phyloP scores from a whole-genome alignment of 2,329 filamentous ascomycete genomes.

The Cercospora brassicicola region DNA sequence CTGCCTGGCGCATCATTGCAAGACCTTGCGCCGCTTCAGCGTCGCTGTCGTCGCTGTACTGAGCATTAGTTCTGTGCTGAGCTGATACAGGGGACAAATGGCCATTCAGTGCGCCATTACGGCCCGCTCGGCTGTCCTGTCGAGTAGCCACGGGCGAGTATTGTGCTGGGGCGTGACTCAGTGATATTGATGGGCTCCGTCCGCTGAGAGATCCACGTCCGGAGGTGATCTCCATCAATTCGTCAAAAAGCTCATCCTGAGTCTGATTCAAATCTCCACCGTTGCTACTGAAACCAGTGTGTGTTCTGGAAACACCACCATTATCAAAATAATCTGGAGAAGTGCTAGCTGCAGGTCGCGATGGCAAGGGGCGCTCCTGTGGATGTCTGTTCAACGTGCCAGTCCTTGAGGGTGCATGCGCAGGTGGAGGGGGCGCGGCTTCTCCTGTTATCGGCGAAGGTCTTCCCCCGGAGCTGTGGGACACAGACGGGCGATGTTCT shows the following conservation, averaged over 20 bases:
- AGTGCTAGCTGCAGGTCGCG: conserved; percentile 48
- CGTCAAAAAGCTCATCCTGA: conserved; percentile 59
- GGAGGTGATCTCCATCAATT: conserved; percentile 57
- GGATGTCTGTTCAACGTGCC: conserved; percentile 59
- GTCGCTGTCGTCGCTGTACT: conserved; percentile 74
- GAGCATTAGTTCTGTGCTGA: conserved; percentile 47
- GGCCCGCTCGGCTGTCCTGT: conserved; percentile 22
- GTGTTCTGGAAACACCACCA: conserved; percentile 31
- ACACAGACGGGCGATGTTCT: conserved; percentile 31
- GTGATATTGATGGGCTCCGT: conserved; percentile 41
- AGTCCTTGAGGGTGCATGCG: conserved; percentile 43
- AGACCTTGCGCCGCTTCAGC: conserved; percentile 82
- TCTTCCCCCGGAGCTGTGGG: conserved; percentile 26
- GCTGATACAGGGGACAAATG: conserved; percentile 48
- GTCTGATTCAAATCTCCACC: conserved; percentile 30
- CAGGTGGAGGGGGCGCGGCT: conserved; percentile 53
- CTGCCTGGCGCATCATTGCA: conserved; percentile 78
- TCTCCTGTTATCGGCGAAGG: conserved; percentile 43
- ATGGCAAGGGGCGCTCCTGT: conserved; percentile 59
- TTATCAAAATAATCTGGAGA: conserved; percentile 44
- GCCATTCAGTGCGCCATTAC: conserved; percentile 44
- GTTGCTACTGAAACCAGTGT: conserved; percentile 17
- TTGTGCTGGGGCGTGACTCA: conserved; percentile 37
- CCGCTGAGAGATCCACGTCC: conserved; percentile 23
- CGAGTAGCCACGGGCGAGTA: conserved; percentile 30